phyloP scores from a whole-genome alignment of 208 protist genomes.

The Leishmania turanica region DNA sequence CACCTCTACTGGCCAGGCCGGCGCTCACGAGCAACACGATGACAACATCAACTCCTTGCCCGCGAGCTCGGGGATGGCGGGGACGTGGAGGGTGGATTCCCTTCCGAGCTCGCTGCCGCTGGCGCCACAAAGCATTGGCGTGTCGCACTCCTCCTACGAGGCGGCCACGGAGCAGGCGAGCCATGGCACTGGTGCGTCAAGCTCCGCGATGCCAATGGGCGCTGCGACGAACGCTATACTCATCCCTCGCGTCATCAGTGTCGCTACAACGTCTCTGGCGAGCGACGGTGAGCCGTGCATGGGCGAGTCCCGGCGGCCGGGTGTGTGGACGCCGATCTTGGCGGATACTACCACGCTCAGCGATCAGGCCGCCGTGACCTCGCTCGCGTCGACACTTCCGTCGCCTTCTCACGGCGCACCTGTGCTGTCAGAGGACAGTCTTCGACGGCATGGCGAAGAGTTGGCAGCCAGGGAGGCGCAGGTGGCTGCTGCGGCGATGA shows the following conservation, averaged over 20 bases:
- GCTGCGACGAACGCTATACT: not conserved
- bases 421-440: not conserved
- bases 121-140: not conserved
- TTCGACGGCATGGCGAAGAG: not conserved
- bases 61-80: not conserved
- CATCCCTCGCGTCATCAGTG: constrained; percentile 1
- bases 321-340: not conserved
- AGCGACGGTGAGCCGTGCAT: constrained; percentile 27
- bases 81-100: not conserved
- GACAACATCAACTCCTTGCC: not conserved
- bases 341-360: not conserved
- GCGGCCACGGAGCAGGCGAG: not conserved
- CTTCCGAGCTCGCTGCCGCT: constrained; percentile 6
- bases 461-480: not conserved
- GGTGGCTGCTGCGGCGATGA: not conserved
- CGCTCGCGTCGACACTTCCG: constrained; percentile 1
- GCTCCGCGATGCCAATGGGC: not conserved
- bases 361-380: not conserved
- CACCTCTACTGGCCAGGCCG: not conserved
- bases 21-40: not conserved
- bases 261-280: constrained; percentile 9
- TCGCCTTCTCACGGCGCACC: constrained; percentile 4
- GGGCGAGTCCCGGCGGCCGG: not conserved
- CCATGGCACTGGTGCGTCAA: not conserved
- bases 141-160: constrained; percentile 6